phyloP scores from a whole-genome alignment of 805 yeast species.

The Jamesozyma jinghongensis region DNA sequence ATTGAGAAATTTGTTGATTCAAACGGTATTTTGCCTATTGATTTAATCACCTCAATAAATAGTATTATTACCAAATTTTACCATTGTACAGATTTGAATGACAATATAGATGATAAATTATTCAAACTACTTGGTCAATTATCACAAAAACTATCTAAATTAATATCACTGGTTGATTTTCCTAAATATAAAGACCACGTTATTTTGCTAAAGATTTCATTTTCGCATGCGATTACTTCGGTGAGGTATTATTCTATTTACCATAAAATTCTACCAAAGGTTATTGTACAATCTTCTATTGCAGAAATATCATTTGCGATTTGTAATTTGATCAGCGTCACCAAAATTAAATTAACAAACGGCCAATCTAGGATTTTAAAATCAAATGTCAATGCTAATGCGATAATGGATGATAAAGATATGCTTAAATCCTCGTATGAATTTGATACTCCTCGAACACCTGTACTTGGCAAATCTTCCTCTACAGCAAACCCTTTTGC shows the following conservation, averaged over 20 bases:
- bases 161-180: constrained; percentile 12
- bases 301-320: constrained; percentile 60
- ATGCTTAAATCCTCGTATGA: no score
- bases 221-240: constrained; percentile 66
- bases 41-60: constrained; percentile 5
- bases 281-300: constrained; percentile 64
- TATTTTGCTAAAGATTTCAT: constrained; percentile 44
- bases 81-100: not conserved
- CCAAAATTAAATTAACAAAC: constrained; percentile 4
- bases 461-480: not conserved
- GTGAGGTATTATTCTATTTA: constrained; percentile 65
- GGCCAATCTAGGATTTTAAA: not conserved
- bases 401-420: no score
- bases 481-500: not conserved
- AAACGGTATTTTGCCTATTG: constrained; percentile 16
- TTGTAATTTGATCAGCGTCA: constrained; percentile 44
- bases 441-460: not conserved
- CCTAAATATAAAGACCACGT: constrained; percentile 34
- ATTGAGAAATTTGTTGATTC: constrained; percentile 8
- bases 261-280: constrained; percentile 53
- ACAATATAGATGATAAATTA: constrained; percentile 8
- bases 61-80: not conserved
- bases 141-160: constrained; percentile 11
- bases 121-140: constrained; percentile 16
- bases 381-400: no score